phyloP scores from a whole-genome alignment of 2,329 filamentous ascomycete genomes.

The Cryphonectria carpinicola region DNA sequence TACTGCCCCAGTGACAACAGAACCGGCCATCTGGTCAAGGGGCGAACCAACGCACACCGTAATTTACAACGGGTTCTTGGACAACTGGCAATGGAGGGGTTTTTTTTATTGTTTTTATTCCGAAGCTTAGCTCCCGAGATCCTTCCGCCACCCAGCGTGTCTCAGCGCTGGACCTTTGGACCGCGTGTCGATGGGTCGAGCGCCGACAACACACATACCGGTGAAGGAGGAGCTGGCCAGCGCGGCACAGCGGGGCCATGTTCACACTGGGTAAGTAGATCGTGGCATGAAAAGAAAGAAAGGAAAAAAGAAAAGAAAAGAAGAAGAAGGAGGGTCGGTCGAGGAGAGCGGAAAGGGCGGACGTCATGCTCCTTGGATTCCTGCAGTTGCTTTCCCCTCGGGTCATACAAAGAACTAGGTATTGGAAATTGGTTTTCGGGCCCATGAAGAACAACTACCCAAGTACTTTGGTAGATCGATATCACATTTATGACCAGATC shows the following conservation, averaged over 20 bases:
- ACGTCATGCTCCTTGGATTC: background rate
- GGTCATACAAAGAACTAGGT: background rate
- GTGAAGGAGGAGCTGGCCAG: background rate
- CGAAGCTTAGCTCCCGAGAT: background rate
- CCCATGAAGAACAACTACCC: background rate
- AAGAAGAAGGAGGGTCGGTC: no score
- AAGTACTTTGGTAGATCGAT: background rate
- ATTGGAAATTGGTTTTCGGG: background rate
- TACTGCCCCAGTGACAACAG: background rate
- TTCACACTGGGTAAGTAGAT: background rate
- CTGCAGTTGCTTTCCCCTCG: background rate
- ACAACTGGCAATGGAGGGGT: background rate
- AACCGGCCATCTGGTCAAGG: background rate
- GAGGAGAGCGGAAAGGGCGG: background rate
- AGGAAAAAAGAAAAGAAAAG: no score
- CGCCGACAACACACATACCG: slow-evolving; percentile 2
- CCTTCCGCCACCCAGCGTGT: background rate
- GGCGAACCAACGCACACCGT: background rate
- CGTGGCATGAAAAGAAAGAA: background rate
- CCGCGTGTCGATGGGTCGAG: background rate
- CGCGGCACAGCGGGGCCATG: background rate
- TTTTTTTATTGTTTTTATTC: background rate
- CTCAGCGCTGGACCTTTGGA: background rate
- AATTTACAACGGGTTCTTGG: background rate
- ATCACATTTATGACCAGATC: slow-evolving; percentile 14